Evolutionary conservation across 148 eudicot species (phyloP).

Genomic region (Nyssa sinensis): DNA sequence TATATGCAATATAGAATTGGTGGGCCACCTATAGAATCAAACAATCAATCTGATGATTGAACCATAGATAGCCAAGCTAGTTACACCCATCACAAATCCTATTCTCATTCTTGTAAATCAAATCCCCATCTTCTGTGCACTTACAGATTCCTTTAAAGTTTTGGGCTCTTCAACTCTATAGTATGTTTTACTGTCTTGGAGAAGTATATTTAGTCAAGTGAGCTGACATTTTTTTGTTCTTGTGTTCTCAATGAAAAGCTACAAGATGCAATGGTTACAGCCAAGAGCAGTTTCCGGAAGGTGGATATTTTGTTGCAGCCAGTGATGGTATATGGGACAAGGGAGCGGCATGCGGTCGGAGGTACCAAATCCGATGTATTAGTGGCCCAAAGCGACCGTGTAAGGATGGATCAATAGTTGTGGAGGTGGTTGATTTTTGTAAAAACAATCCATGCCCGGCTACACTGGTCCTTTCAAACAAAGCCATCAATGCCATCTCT

Average conservation of each 20-base stretch:
- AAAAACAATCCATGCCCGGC: slow-evolving; percentile 20
- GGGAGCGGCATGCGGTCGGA: slow-evolving; percentile 24
- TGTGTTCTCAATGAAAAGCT: not conserved
- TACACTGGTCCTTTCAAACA: slow-evolving; percentile 13
- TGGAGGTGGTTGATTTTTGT: slow-evolving; percentile 17
- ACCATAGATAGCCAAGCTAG: too few species aligned
- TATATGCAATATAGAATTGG: too few species aligned
- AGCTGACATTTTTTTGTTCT: too few species aligned
- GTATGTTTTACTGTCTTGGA: too few species aligned
- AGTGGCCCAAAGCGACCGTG: slow-evolving; percentile 19
- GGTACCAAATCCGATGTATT: slow-evolving; percentile 15
- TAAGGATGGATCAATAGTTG: slow-evolving; percentile 1
- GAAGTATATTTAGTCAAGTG: too few species aligned
- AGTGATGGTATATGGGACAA: slow-evolving; percentile 28
- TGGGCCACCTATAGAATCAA: too few species aligned
- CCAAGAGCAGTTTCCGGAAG: slow-evolving; percentile 21
- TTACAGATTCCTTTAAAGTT: too few species aligned
- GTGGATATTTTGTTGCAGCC: slow-evolving; percentile 13
- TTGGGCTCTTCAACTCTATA: too few species aligned
- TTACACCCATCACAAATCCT: too few species aligned
- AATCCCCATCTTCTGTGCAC: too few species aligned
- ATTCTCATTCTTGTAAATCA: too few species aligned
- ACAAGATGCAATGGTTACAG: slow-evolving; percentile 19
- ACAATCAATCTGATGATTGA: too few species aligned
- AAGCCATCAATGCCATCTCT: slow-evolving; percentile 16